A percentile compares a stretch with the other conserved stretches of the same genome.
Evolutionary conservation across 2,329 filamentous ascomycete species (phyloP).

Genomic region (Fusarium tuaranense): DNA sequence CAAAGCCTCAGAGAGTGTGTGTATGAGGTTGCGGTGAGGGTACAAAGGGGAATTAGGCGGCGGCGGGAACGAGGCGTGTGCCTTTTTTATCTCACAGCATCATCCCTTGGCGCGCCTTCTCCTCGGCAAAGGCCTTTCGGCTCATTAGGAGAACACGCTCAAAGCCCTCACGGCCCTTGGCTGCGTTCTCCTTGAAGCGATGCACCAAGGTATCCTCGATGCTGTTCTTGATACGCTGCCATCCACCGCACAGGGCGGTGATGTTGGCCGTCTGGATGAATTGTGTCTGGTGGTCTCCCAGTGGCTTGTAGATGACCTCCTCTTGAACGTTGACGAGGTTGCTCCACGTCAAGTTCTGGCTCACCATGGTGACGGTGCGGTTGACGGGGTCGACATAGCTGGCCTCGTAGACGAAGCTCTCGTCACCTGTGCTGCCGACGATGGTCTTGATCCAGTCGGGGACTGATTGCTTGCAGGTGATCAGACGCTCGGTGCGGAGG

Average conservation of each 20-base stretch:
- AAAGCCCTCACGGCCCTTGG: constrained; percentile 92
- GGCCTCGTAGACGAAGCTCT: constrained; percentile 92
- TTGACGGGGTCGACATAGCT: constrained; percentile 88
- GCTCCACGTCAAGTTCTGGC: constrained; percentile 91
- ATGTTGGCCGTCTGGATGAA: constrained; percentile 94
- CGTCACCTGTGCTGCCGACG: constrained; percentile 79
- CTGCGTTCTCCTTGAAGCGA: constrained; percentile 91
- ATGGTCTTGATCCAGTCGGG: constrained; percentile 85
- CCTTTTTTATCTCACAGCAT: constrained; percentile 30
- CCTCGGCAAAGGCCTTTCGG: constrained; percentile 89
- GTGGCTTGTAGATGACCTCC: constrained; percentile 86
- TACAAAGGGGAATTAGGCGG: constrained; percentile 2
- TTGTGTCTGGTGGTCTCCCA: constrained; percentile 71
- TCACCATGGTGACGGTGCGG: constrained; percentile 96
- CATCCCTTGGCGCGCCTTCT: constrained; percentile 70
- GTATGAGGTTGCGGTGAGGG: constrained; percentile 11
- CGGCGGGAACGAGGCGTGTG: not conserved
- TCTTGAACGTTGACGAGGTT: constrained; percentile 94
- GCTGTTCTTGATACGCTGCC: constrained; percentile 96
- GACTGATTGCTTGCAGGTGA: constrained; percentile 71
- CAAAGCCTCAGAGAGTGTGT: constrained; percentile 8
- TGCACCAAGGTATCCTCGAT: constrained; percentile 94
- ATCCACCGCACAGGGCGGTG: constrained; percentile 93
- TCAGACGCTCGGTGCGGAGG: constrained; percentile 71
- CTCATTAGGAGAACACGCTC: constrained; percentile 96